Percentiles rank a stretch among this genome's conserved stretches.
phyloP scores from a whole-genome alignment of 2,329 filamentous ascomycete species.

The Dothideomycetidae sp. region DNA sequence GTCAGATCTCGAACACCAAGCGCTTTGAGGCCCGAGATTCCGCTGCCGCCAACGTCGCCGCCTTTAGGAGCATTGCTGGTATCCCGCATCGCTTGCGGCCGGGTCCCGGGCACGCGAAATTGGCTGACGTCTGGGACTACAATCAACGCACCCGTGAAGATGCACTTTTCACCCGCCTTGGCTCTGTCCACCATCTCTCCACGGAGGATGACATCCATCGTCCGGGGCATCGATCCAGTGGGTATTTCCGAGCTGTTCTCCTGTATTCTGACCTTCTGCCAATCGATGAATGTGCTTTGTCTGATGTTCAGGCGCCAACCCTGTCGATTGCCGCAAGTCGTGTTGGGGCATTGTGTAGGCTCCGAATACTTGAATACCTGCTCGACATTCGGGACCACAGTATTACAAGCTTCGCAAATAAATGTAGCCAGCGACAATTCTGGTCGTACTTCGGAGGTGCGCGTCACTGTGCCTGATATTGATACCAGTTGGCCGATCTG shows the following conservation, averaged over 20 bases:
- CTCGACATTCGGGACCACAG: slow-evolving; percentile 77
- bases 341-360: slow-evolving; percentile 86
- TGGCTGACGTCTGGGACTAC: slow-evolving; percentile 96
- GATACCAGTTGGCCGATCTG: slow-evolving; percentile 90
- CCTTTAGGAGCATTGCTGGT: slow-evolving; percentile 58
- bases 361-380: slow-evolving; percentile 97
- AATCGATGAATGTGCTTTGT: slow-evolving; percentile 95
- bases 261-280: slow-evolving; percentile 96
- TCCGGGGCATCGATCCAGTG: slow-evolving; percentile 95
- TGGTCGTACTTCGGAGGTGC: slow-evolving; percentile 91
- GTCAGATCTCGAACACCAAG: slow-evolving; percentile 91
- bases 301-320: slow-evolving; percentile 97
- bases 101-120: slow-evolving; percentile 72
- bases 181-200: slow-evolving; percentile 96
- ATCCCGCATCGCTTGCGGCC: slow-evolving; percentile 72
- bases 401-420: slow-evolving; percentile 74
- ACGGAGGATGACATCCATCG: slow-evolving; percentile 89
- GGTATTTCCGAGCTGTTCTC: slow-evolving; percentile 98
- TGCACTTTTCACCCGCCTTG: slow-evolving; percentile 95
- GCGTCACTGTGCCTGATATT: slow-evolving; percentile 90
- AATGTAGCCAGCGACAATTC: slow-evolving; percentile 89
- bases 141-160: slow-evolving; percentile 91
- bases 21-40: slow-evolving; percentile 77
- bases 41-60: slow-evolving; percentile 62
- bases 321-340: slow-evolving; percentile 69